Conservation (phyloP, 768 basidiomycete genomes). For the Kwoniella shandongensis region DNA sequence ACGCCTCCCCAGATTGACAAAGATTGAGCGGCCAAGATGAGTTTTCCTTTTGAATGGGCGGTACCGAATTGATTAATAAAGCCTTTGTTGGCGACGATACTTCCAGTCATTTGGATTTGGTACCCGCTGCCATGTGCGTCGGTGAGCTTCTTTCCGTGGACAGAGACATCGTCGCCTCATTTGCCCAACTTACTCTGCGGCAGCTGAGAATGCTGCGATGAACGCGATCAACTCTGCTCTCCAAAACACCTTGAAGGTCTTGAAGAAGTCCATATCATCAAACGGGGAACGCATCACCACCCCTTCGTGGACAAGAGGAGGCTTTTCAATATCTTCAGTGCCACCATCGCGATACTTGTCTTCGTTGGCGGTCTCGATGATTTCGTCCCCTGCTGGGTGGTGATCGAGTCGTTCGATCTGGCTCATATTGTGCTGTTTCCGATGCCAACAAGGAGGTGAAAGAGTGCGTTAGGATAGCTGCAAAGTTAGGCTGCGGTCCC, state of each 20-base stretch:
- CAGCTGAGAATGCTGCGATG: constrained; percentile 35
- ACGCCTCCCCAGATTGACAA: constrained; percentile 37
- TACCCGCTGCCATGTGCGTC: constrained; percentile 9
- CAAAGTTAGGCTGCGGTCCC: too few species aligned
- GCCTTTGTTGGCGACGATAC: constrained; percentile 41
- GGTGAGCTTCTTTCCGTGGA: neutral
- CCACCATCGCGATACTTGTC: constrained; percentile 15
- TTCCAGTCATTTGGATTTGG: constrained; percentile 37
- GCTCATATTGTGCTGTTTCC: too few species aligned
- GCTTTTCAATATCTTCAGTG: constrained; percentile 16
- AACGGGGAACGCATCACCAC: constrained; percentile 40
- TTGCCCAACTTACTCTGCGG: constrained; percentile 27
- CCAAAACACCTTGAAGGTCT: constrained; percentile 31
- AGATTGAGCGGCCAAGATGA: constrained; percentile 19
- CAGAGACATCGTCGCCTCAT: neutral
- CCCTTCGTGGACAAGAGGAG: constrained; percentile 20
- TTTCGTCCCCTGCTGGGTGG: too few species aligned
- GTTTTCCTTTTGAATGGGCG: constrained; percentile 6
- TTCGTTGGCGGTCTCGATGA: neutral
- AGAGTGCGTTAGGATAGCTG: too few species aligned
- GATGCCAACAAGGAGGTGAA: too few species aligned
- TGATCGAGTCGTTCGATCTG: too few species aligned
- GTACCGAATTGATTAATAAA: constrained; percentile 42
- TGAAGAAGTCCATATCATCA: constrained; percentile 29
- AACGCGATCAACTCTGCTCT: constrained; percentile 32